Evolutionary conservation across 192 early-diverging fungal species (phyloP), one percentile per base, ranked within the genome.

Genomic region (Jimgerdemannia lactiflua): DNA sequence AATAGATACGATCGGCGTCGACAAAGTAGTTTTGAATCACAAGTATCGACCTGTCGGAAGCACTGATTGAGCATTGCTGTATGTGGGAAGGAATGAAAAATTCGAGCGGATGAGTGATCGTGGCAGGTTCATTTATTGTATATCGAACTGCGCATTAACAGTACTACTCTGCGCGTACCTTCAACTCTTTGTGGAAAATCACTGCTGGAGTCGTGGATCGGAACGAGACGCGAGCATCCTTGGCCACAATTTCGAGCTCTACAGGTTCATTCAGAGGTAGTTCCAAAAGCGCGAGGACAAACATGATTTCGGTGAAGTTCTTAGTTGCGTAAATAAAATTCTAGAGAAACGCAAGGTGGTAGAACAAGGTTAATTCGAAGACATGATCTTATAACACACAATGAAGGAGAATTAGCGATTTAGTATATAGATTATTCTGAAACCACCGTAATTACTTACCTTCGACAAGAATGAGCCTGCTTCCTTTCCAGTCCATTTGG

Each of bases 111-210:
- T 42, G 41, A 20, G 0, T 71, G 40, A 64, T 41, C 29, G 29
- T 29, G 1, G 29, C 29, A 29, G 29, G 29, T 29, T 29, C 29
- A 29, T 29, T 29, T 29, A 29, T 0, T 29, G 1, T 29, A 29
- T 29, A 29, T 29, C 29, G 29, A 29, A 29, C 29, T 29, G 29
- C 29, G 29, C 29, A 29, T 29, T 29, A 29, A 29, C 29, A 29
- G 1, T 29, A 29, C 29, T 29, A 29, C 29, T 29, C 29, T 29
- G 29, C 49, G 54, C 4, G 54, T 81, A 83, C 83, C 72, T 82
- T 78, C 42, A 77, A 78, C 4, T 76, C 76, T 6, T 81, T 81
- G 64, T 86, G 79, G 65, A 84, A 86, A 2, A 86, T 79, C 44
- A 86, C 73, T 0, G 81, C 81, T 19, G 85, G 79, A 0, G 80